Evolutionary conservation across 2,329 filamentous ascomycete species (phyloP), one percentile per base, ranked within the genome.

Genomic region (Alternaria rosae): DNA sequence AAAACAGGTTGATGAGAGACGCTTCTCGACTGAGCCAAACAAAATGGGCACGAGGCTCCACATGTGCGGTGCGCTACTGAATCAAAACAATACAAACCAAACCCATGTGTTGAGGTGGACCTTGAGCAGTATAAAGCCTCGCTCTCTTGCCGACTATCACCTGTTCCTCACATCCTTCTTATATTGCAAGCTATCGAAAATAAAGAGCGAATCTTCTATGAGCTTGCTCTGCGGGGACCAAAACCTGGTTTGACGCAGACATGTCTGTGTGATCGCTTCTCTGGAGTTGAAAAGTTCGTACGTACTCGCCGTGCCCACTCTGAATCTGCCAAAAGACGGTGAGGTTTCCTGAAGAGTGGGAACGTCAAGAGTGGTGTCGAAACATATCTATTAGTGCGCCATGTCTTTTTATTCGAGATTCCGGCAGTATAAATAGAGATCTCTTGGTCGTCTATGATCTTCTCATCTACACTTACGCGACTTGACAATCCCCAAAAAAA

Each of bases 201-300:
- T n/a, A n/a, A n/a, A n/a, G n/a, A n/a, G n/a, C n/a, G n/a, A n/a
- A n/a, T n/a, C n/a, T n/a, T n/a, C n/a, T n/a, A n/a, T 32, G 30
- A 32, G 30, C 7, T 32, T 32, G 32, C 35, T n/a, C 35, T 17
- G 35, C 4, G 35, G n/a, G 35, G 4, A 38, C 9, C 32, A 38
- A 38, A 38, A 38, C 2, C 8, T 10, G 17, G 23, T 7, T 11
- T 23, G 6, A 23, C 8, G 5, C 3, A 8, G 13, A 47, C 43
- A 26, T 47, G 21, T 10, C 10, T 3, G 10, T 15, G 6, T 15
- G 12, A n/a, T n/a, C 0, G 35, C 35, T n/a, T 38, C 35, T 38
- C 35, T 4, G 0, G 35, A 5, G 7, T 13, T n/a, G 2, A 0
- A 0, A 5, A 5, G 2, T 4, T n/a, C 8, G 15, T 3, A 13